A percentile compares a stretch with the other conserved stretches of the same genome.
Conservation (phyloP, 345 rosid genomes). For the Acer negundo region DNA sequence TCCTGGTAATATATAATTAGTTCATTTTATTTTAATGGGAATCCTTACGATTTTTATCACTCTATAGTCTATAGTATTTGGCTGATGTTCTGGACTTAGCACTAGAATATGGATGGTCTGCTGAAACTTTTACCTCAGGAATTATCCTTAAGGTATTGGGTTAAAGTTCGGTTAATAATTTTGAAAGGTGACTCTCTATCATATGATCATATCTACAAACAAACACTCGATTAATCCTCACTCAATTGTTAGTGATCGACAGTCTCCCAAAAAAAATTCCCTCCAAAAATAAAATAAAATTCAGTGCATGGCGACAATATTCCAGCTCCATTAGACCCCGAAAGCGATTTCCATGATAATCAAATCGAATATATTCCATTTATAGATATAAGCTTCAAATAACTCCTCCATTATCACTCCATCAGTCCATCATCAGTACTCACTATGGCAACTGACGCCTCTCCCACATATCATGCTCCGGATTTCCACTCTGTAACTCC, state of each 20-base stretch:
- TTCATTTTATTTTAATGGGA: too few relatives aligned
- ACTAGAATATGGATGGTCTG: too few relatives aligned
- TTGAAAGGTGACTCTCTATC: not conserved
- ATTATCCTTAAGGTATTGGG: too few relatives aligned
- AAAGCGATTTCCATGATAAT: slow-evolving; percentile 27
- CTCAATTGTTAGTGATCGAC: not conserved
- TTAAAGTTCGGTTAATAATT: too few relatives aligned
- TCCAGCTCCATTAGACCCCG: not conserved
- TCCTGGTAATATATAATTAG: too few relatives aligned
- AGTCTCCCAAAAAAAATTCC: slow-evolving; percentile 6
- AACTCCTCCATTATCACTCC: not conserved
- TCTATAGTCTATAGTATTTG: too few relatives aligned
- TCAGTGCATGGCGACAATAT: slow-evolving; percentile 24
- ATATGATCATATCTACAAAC: not conserved
- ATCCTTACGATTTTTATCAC: too few relatives aligned
- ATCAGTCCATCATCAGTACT: not conserved
- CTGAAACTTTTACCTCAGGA: too few relatives aligned
- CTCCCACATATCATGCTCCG: slow-evolving; percentile 51
- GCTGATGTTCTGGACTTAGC: too few relatives aligned
- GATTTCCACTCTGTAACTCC: slow-evolving; percentile 40
- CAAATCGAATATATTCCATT: not conserved
- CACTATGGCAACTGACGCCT: slow-evolving; percentile 57
- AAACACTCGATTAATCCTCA: not conserved
- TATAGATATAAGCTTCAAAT: not conserved
- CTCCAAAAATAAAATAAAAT: not conserved